Conservation (phyloP, 306 rosid genomes). For the Pyrus bretschneideri region DNA sequence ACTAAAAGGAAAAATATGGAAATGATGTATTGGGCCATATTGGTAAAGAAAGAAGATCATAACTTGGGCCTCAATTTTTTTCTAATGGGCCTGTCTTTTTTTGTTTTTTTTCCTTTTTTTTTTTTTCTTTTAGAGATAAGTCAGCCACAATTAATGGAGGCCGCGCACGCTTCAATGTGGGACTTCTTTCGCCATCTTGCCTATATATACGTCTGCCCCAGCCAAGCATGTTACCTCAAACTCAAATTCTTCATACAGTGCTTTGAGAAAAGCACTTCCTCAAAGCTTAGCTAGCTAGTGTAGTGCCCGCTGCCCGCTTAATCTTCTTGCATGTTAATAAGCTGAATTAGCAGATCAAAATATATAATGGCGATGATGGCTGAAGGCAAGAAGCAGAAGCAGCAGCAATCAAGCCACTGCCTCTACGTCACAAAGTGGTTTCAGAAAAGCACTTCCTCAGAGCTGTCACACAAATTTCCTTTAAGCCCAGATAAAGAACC, state of each 20-base stretch:
- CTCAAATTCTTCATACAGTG: background rate
- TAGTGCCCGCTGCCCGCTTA: background rate
- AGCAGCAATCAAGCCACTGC: background rate
- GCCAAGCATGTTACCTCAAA: background rate
- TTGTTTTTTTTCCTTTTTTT: background rate
- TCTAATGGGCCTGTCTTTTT: background rate
- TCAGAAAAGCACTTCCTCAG: background rate
- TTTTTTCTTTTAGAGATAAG: background rate
- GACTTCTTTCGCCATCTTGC: background rate
- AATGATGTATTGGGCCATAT: background rate
- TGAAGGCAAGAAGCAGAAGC: background rate
- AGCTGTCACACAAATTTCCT: background rate
- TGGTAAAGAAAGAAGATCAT: background rate
- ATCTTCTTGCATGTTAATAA: background rate
- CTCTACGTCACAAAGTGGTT: conserved; percentile 3
- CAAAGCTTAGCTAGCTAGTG: background rate
- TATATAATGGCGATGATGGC: background rate
- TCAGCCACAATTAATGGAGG: background rate
- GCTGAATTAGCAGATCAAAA: background rate
- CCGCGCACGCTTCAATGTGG: background rate
- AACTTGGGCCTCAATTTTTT: background rate
- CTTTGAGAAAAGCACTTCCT: background rate
- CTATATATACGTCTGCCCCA: background rate
- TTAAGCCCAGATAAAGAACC: conserved; percentile 1
- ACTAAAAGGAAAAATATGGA: background rate